Percentiles rank a stretch among this genome's conserved stretches.
Evolutionary conservation across 2,329 filamentous ascomycete genomes (phyloP).

Genomic region (Fusarium musae): DNA sequence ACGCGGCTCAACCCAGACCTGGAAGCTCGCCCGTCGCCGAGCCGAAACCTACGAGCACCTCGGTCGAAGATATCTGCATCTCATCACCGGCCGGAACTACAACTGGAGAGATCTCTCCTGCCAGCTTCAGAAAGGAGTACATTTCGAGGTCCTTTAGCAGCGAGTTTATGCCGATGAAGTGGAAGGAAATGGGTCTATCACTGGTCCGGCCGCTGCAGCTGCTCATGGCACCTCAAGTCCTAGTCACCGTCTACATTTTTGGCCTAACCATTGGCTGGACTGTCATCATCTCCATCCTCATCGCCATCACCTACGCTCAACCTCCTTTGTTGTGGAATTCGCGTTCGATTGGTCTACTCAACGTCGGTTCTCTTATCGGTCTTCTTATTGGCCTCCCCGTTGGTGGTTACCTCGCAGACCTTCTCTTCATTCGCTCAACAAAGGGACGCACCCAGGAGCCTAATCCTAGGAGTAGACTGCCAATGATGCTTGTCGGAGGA

Average conservation of each 20-base stretch:
- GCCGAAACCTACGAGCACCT: neutral
- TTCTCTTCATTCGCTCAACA: conserved; percentile 1
- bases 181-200: neutral
- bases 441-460: neutral
- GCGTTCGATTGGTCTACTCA: neutral
- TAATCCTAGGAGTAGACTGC: neutral
- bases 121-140: neutral
- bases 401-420: conserved; percentile 1
- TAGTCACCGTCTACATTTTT: conserved; percentile 3
- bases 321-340: conserved; percentile 5
- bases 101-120: neutral
- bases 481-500: neutral
- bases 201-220: neutral
- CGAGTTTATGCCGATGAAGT: neutral
- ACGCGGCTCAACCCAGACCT: neutral
- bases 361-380: neutral
- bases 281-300: neutral
- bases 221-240: neutral
- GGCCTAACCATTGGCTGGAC: conserved; percentile 14
- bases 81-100: neutral
- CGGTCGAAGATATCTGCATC: neutral
- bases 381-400: neutral
- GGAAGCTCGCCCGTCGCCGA: neutral
- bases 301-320: neutral
- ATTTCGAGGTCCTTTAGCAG: neutral